A percentile compares a stretch with the other conserved stretches of the same genome.
phyloP scores from a whole-genome alignment of 345 rosid species.

The Chamaenerion angustifolium region DNA sequence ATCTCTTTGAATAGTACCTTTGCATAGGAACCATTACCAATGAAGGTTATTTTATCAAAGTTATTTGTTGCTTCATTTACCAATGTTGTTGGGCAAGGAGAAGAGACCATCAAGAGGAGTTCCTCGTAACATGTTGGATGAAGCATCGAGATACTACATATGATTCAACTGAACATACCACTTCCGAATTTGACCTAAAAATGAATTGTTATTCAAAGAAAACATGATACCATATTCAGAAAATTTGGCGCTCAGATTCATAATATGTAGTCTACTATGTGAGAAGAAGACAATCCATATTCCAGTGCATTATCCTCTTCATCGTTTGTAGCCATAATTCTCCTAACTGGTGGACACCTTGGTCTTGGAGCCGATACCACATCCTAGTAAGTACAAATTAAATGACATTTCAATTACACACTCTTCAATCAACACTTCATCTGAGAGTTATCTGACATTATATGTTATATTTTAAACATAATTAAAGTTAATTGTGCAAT shows the following conservation, averaged over 20 bases:
- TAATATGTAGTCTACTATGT: slow-evolving; percentile 19
- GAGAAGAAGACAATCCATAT: slow-evolving; percentile 97
- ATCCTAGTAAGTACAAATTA: slow-evolving; percentile 37
- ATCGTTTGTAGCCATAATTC: slow-evolving; percentile 78
- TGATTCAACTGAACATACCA: slow-evolving; percentile 20
- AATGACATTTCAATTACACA: neutral
- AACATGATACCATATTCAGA: slow-evolving; percentile 30
- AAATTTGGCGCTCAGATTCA: slow-evolving; percentile 30
- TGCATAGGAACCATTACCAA: slow-evolving; percentile 33
- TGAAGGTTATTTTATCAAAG: slow-evolving; percentile 21
- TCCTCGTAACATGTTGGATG: slow-evolving; percentile 27
- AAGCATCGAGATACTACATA: slow-evolving; percentile 28
- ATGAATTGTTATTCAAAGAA: slow-evolving; percentile 26
- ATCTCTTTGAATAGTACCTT: too few species aligned
- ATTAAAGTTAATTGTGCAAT: too few species aligned
- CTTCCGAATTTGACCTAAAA: slow-evolving; percentile 27
- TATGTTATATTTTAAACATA: too few species aligned
- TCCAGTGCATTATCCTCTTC: slow-evolving; percentile 96
- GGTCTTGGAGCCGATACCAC: slow-evolving; percentile 93
- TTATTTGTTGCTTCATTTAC: slow-evolving; percentile 29
- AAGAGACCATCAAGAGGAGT: slow-evolving; percentile 29
- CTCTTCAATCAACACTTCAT: neutral
- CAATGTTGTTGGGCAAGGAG: slow-evolving; percentile 33
- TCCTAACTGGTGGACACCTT: slow-evolving; percentile 75
- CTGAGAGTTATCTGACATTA: too few species aligned